Percentiles rank a stretch among this genome's conserved stretches.
Evolutionary conservation across 2,329 filamentous ascomycete genomes (phyloP).

Genomic region (Plenodomus tracheiphilus): DNA sequence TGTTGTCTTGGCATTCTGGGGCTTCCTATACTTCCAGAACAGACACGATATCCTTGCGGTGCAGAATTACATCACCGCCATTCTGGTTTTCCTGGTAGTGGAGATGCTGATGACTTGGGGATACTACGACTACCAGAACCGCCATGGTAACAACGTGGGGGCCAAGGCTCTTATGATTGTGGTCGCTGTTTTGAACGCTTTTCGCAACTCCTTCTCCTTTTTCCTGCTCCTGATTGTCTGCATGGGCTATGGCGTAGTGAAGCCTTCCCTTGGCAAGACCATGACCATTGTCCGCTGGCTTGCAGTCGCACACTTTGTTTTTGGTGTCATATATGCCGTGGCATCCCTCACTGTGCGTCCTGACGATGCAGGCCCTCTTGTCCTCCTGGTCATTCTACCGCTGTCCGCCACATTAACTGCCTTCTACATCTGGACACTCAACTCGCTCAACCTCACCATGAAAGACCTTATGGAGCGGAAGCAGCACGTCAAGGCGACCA

Average conservation of each 20-base stretch:
- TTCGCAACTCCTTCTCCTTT: slow-evolving; percentile 96
- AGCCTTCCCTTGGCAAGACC: slow-evolving; percentile 84
- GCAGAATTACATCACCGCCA: slow-evolving; percentile 98
- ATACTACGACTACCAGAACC: slow-evolving; percentile 96
- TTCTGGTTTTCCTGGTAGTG: slow-evolving; percentile 87
- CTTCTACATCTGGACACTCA: slow-evolving; percentile 98
- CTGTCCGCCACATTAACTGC: slow-evolving; percentile 89
- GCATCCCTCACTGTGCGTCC: slow-evolving; percentile 87
- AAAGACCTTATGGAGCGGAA: slow-evolving; percentile 95
- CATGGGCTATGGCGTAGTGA: slow-evolving; percentile 99
- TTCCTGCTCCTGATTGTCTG: slow-evolving; percentile 97
- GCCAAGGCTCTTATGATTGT: slow-evolving; percentile 86
- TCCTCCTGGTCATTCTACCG: slow-evolving; percentile 90
- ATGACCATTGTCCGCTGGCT: slow-evolving; percentile 94
- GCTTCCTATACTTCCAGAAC: slow-evolving; percentile 92
- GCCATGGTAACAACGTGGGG: slow-evolving; percentile 79
- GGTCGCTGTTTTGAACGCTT: slow-evolving; percentile 91
- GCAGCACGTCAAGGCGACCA: slow-evolving; percentile 87
- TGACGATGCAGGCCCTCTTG: slow-evolving; percentile 84
- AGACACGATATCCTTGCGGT: slow-evolving; percentile 92
- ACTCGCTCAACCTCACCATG: slow-evolving; percentile 90
- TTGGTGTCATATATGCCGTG: slow-evolving; percentile 90
- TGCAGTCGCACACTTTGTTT: slow-evolving; percentile 90
- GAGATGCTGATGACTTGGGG: slow-evolving; percentile 99
- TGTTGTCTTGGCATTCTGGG: slow-evolving; percentile 85